phyloP scores from a whole-genome alignment of 768 basidiomycete species.

The Mycena sanguinolenta region DNA sequence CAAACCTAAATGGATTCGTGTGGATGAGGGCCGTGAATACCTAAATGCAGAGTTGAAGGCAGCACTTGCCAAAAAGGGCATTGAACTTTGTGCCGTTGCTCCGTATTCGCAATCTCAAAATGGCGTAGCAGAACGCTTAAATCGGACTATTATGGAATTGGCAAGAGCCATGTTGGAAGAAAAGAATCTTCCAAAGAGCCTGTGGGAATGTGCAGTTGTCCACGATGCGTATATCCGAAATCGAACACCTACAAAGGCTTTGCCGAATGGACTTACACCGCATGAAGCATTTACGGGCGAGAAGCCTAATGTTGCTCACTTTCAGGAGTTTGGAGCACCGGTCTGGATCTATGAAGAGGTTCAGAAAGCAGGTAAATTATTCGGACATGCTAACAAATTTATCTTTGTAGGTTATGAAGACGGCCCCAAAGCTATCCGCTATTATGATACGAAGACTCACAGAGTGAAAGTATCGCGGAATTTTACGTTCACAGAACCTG shows the following conservation, averaged over 20 bases:
- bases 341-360: slow-evolving; percentile 25
- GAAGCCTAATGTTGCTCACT: slow-evolving; percentile 19
- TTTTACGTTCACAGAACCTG: slow-evolving; percentile 2
- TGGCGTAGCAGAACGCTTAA: slow-evolving; percentile 53
- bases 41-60: slow-evolving; percentile 39
- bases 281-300: slow-evolving; percentile 17
- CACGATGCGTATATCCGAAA: slow-evolving; percentile 42
- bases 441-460: slow-evolving; percentile 24
- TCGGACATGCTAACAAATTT: slow-evolving; percentile 5
- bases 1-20: slow-evolving; percentile 30
- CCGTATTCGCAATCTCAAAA: slow-evolving; percentile 56
- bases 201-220: slow-evolving; percentile 40
- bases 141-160: slow-evolving; percentile 47
- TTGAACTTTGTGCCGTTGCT: slow-evolving; percentile 31
- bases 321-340: slow-evolving; percentile 18
- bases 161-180: slow-evolving; percentile 47
- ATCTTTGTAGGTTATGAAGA: slow-evolving; percentile 24
- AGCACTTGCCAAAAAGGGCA: slow-evolving; percentile 42
- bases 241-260: slow-evolving; percentile 11
- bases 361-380: slow-evolving; percentile 13
- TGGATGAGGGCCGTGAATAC: slow-evolving; percentile 49
- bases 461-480: slow-evolving; percentile 10
- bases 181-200: slow-evolving; percentile 25
- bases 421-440: slow-evolving; percentile 11
- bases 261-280: slow-evolving; percentile 5